Conservation (phyloP, 225 moss, liverwort and hornwort genomes). For the Bryum argenteum region DNA sequence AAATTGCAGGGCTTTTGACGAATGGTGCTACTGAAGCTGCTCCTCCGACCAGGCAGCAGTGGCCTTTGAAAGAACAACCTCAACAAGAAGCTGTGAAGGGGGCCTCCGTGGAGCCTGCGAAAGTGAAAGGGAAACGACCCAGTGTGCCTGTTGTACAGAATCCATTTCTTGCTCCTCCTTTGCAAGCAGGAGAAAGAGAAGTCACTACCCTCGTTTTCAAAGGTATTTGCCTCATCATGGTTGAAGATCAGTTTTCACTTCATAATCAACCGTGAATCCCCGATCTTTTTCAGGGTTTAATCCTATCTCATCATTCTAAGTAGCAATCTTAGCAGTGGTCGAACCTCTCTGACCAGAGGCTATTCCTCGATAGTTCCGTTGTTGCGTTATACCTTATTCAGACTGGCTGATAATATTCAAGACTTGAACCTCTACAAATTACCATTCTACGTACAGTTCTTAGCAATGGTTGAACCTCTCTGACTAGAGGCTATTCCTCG, state of each 20-base stretch:
- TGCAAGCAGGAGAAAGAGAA: slow-evolving; percentile 73
- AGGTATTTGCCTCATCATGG: slow-evolving; percentile 26
- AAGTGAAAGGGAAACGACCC: slow-evolving; percentile 81
- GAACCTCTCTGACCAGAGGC: not conserved
- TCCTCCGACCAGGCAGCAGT: slow-evolving; percentile 68
- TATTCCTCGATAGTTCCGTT: not conserved
- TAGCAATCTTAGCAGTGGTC: slow-evolving; percentile 12
- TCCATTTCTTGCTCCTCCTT: slow-evolving; percentile 75
- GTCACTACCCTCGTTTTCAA: slow-evolving; percentile 51
- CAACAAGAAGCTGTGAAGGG: slow-evolving; percentile 51
- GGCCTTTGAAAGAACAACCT: slow-evolving; percentile 77
- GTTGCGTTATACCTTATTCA: not conserved
- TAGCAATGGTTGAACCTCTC: slow-evolving; percentile 11
- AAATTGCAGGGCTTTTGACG: slow-evolving; percentile 44
- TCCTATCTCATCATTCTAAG: not conserved
- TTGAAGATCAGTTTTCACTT: not conserved
- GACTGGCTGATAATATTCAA: no score
- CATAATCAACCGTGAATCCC: not conserved
- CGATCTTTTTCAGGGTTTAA: not conserved
- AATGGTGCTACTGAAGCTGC: slow-evolving; percentile 35
- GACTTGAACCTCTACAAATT: no score
- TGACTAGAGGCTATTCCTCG: not conserved
- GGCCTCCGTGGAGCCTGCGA: slow-evolving; percentile 54
- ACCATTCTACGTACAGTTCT: not conserved
- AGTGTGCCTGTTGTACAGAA: slow-evolving; percentile 54